Conservation (phyloP, 2,329 filamentous ascomycete genomes). For the Pseudogymnoascus sp. region DNA sequence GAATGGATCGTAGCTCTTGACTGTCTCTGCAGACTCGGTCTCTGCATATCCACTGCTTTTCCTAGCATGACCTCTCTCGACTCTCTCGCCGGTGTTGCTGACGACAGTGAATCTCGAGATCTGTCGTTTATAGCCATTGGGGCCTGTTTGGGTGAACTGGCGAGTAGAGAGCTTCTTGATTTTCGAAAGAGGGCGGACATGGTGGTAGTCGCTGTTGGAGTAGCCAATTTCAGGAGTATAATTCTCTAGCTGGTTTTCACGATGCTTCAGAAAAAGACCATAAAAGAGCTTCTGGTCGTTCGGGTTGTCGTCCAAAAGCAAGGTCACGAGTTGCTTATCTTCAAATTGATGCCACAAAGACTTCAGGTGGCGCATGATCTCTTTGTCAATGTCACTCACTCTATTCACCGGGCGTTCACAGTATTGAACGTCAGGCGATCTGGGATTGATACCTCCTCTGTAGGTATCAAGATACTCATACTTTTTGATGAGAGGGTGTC, state of each 20-base stretch:
- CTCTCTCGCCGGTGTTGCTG: constrained; percentile 47
- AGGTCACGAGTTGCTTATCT: constrained; percentile 60
- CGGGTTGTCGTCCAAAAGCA: constrained; percentile 54
- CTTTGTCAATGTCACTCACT: constrained; percentile 63
- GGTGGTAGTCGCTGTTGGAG: constrained; percentile 86
- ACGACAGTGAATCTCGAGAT: constrained; percentile 58
- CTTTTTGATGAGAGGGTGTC: constrained; percentile 76
- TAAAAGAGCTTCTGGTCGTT: constrained; percentile 96
- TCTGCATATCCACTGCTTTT: constrained; percentile 28
- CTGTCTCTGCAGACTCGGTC: constrained; percentile 34
- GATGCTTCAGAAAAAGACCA: constrained; percentile 70
- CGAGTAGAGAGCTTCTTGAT: constrained; percentile 53
- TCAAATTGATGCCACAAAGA: constrained; percentile 85
- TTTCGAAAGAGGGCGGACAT: constrained; percentile 52
- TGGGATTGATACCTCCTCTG: constrained; percentile 33
- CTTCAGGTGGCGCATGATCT: constrained; percentile 76
- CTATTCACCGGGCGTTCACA: constrained; percentile 52
- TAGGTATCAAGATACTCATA: constrained; percentile 66
- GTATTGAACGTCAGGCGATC: constrained; percentile 49
- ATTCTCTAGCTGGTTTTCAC: constrained; percentile 77
- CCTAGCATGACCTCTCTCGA: constrained; percentile 37
- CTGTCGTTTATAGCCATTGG: constrained; percentile 42
- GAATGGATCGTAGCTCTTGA: constrained; percentile 75
- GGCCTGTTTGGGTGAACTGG: constrained; percentile 43
- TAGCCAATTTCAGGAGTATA: constrained; percentile 74